Evolutionary conservation across 1,139 yeast species (phyloP).

Genomic region (Williopsis jadinii): DNA sequence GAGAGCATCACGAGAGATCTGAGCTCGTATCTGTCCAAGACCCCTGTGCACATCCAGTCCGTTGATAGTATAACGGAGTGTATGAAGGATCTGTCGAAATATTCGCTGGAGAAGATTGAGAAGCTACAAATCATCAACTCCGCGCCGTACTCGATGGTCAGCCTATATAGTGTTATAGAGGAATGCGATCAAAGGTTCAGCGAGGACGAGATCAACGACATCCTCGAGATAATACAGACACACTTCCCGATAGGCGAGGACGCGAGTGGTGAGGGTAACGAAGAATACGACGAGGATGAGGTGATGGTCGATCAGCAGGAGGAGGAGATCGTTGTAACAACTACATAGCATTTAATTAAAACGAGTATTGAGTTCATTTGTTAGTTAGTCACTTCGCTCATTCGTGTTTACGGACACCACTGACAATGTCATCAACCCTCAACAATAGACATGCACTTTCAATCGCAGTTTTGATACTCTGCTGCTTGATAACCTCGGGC

Average conservation of each 20-base stretch:
- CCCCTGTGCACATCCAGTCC: constrained; percentile 38
- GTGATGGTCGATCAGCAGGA: constrained; percentile 3
- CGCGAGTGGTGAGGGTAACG: constrained; percentile 9
- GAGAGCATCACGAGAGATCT: constrained; percentile 68
- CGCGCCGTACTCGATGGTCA: constrained; percentile 74
- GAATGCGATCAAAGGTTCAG: constrained; percentile 83
- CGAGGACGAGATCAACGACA: constrained; percentile 51
- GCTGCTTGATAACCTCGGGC: constrained; percentile 96
- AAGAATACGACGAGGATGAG: constrained; percentile 7
- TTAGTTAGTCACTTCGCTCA: not conserved
- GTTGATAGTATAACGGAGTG: constrained; percentile 45
- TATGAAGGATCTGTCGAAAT: constrained; percentile 44
- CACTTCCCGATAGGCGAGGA: constrained; percentile 36
- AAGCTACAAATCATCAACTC: constrained; percentile 76
- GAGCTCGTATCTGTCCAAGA: constrained; percentile 39
- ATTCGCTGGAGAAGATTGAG: constrained; percentile 72
- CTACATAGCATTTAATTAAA: too few relatives aligned
- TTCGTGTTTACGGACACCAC: constrained; percentile 67
- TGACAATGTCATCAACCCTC: constrained; percentile 95
- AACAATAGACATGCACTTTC: constrained; percentile 93
- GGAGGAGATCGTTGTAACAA: not conserved
- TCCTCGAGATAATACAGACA: constrained; percentile 43
- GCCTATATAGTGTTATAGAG: constrained; percentile 72
- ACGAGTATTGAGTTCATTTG: too few relatives aligned
- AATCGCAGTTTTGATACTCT: constrained; percentile 92